Conservation (phyloP, 371 early-diverging fungal species). For the Mucor saturninus region DNA sequence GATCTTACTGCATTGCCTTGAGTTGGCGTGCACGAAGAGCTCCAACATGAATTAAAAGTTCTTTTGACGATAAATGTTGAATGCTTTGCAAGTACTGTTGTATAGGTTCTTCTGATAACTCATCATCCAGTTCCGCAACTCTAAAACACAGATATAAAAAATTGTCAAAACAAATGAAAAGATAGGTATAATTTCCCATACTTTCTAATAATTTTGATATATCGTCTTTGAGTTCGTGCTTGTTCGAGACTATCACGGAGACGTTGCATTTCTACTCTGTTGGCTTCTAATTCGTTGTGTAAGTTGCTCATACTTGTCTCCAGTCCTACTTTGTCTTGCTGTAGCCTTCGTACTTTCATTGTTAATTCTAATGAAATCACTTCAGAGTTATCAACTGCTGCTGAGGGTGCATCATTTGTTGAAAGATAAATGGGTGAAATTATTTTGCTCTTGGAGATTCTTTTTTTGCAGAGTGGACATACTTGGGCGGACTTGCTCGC, state of each 20-base stretch:
- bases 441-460: not conserved
- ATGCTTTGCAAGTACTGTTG: not conserved
- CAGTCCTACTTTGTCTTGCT: not conserved
- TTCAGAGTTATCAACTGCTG: not conserved
- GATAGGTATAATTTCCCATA: not conserved
- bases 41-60: not conserved
- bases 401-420: not conserved
- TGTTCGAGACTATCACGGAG: not conserved
- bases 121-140: slow-evolving; percentile 19
- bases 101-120: not conserved
- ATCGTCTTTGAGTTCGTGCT: not conserved
- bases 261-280: not conserved
- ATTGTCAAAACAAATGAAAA: not conserved
- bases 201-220: slow-evolving; percentile 14
- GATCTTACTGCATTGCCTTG: not conserved
- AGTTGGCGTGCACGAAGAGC: slow-evolving; percentile 1
- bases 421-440: slow-evolving; percentile 6
- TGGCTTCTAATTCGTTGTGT: too few species aligned
- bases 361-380: not conserved
- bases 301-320: not conserved
- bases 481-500: not conserved
- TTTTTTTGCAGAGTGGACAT: slow-evolving; percentile 14
- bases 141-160: slow-evolving; percentile 2
- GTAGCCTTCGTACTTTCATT: not conserved
- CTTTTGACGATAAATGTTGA: not conserved